Evolutionary conservation across 148 eudicot species (phyloP).

Genomic region (Salicornia ramosissima): DNA sequence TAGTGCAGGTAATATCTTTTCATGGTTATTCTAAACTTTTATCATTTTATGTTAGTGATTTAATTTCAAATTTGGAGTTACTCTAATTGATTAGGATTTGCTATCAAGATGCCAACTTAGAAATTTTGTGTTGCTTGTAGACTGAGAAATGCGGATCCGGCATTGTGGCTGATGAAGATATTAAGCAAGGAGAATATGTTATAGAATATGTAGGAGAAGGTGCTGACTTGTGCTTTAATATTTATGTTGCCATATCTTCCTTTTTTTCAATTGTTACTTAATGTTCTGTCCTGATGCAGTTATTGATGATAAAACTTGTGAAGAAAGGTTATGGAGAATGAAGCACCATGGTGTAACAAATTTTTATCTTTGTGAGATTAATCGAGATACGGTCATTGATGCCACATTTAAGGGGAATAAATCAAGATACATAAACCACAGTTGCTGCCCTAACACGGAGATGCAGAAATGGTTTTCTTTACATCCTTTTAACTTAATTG

Average conservation of each 20-base stretch:
- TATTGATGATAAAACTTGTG: conserved; percentile 96
- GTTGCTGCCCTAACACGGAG: conserved; percentile 96
- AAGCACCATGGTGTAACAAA: conserved; percentile 90
- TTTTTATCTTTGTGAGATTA: conserved; percentile 93
- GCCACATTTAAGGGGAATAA: conserved; percentile 95
- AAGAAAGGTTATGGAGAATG: conserved; percentile 97
- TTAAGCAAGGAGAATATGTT: conserved; percentile 80
- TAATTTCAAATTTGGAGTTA: background rate
- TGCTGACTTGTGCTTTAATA: conserved; percentile 25
- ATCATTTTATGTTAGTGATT: background rate
- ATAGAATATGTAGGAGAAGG: conserved; percentile 99
- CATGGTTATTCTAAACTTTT: background rate
- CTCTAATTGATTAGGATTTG: background rate
- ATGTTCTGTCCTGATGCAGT: conserved; percentile 45
- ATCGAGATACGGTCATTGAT: conserved; percentile 98
- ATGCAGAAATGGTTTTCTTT: conserved; percentile 92
- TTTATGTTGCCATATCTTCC: background rate
- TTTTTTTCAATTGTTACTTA: conserved; percentile 1
- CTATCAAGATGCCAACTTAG: conserved; percentile 16
- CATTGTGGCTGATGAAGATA: conserved; percentile 93
- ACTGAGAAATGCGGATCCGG: conserved; percentile 99
- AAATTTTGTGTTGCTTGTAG: conserved; percentile 44
- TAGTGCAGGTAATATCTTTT: conserved; percentile 59
- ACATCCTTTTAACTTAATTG: conserved; percentile 12
- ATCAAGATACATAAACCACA: conserved; percentile 99